Conservation (phyloP, 2,329 filamentous ascomycete species). For the Curvularia lunata region DNA sequence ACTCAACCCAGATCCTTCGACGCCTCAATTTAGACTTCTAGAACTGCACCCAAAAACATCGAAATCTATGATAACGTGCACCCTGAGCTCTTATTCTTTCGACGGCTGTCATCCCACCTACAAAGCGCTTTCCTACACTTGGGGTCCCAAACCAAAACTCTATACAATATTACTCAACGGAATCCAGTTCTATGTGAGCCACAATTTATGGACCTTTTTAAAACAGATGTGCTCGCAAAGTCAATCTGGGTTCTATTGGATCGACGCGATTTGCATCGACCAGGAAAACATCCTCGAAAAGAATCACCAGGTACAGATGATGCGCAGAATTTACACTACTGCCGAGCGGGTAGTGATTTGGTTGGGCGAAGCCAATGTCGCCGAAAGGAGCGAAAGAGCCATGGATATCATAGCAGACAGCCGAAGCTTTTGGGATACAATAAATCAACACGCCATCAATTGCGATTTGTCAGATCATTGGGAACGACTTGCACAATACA, state of each 20-base stretch:
- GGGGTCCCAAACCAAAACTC: background rate
- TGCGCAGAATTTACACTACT: background rate
- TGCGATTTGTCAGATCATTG: no score
- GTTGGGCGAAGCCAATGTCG: background rate
- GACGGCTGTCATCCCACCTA: background rate
- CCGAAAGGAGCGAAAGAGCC: background rate
- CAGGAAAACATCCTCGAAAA: background rate
- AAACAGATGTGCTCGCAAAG: background rate
- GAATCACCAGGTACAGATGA: constrained; percentile 2
- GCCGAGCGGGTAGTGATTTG: background rate
- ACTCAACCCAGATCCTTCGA: background rate
- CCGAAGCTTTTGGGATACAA: no score
- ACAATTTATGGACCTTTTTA: background rate
- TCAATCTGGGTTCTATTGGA: constrained; percentile 1
- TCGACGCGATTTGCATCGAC: background rate
- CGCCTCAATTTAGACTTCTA: background rate
- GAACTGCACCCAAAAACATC: background rate
- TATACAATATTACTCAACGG: background rate
- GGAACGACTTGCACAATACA: no score
- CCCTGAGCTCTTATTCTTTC: background rate
- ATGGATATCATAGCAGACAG: background rate
- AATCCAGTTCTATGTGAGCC: background rate
- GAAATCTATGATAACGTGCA: background rate
- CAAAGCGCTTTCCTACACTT: background rate
- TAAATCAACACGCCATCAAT: no score